A percentile compares a stretch with the other conserved stretches of the same genome.
phyloP scores from a whole-genome alignment of 1,284 basidiomycete genomes.

The Termitomyces sp. region DNA sequence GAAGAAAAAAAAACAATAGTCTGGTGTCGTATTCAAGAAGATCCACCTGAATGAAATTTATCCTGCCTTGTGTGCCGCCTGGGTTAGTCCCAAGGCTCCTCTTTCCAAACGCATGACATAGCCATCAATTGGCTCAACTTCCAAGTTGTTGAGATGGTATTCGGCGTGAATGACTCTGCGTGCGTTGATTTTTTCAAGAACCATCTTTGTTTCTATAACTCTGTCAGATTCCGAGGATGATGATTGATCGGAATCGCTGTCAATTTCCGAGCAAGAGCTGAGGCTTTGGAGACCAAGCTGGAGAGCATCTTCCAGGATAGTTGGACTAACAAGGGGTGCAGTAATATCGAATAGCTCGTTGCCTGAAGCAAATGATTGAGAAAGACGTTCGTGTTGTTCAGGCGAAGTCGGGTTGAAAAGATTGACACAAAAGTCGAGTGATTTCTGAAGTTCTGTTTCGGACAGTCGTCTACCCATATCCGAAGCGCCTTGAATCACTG shows the following conservation, averaged over 20 bases:
- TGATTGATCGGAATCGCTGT: conserved; percentile 17
- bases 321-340: conserved; percentile 41
- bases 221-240: conserved; percentile 28
- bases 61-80: not conserved
- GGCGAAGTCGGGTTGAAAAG: conserved; percentile 54
- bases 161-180: conserved; percentile 47
- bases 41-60: not conserved
- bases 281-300: conserved; percentile 5
- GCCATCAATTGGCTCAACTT: conserved; percentile 45
- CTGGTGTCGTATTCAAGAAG: too few species aligned
- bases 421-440: conserved; percentile 56
- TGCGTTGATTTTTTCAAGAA: conserved; percentile 50
- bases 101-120: conserved; percentile 43
- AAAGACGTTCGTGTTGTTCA: conserved; percentile 42
- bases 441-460: conserved; percentile 63
- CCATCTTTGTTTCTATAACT: conserved; percentile 35
- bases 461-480: conserved; percentile 67
- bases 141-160: conserved; percentile 50
- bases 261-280: not conserved
- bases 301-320: conserved; percentile 32
- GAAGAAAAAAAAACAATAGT: not conserved
- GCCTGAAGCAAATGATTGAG: conserved; percentile 22
- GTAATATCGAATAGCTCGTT: conserved; percentile 43
- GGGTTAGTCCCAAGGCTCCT: conserved; percentile 42
- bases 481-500: conserved; percentile 72